phyloP scores from a whole-genome alignment of 2,329 filamentous ascomycete genomes.

The Nemania bipapillata region DNA sequence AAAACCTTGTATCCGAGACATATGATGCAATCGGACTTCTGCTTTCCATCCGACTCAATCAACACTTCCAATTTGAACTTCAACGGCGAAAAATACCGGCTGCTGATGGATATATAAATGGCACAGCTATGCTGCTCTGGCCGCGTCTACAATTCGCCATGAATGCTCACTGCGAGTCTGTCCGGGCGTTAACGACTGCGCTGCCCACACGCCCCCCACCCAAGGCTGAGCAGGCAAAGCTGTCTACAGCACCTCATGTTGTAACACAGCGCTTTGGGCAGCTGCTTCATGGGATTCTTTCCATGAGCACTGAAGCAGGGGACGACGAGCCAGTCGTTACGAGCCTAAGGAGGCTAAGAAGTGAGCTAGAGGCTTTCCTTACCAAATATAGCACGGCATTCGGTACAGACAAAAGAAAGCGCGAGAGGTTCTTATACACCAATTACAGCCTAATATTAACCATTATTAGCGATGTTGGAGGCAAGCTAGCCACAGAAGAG shows the following conservation, averaged over 20 bases:
- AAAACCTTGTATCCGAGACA: slow-evolving; percentile 77
- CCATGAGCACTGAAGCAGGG: slow-evolving; percentile 86
- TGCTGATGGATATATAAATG: slow-evolving; percentile 91
- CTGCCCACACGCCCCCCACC: slow-evolving; percentile 61
- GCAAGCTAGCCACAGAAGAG: slow-evolving; percentile 79
- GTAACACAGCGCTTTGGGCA: slow-evolving; percentile 96
- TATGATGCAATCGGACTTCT: slow-evolving; percentile 88
- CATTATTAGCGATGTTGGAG: slow-evolving; percentile 82
- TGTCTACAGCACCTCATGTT: slow-evolving; percentile 86
- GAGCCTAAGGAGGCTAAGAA: slow-evolving; percentile 78
- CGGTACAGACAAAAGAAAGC: slow-evolving; percentile 78
- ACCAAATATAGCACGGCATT: slow-evolving; percentile 79
- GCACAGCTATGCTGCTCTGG: slow-evolving; percentile 95
- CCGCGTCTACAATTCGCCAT: slow-evolving; percentile 93
- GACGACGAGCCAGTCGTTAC: slow-evolving; percentile 92
- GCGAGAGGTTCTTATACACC: slow-evolving; percentile 89
- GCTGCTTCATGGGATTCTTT: slow-evolving; percentile 84
- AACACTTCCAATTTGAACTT: slow-evolving; percentile 92
- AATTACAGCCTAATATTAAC: slow-evolving; percentile 96
- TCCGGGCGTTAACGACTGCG: slow-evolving; percentile 70
- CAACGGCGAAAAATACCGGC: slow-evolving; percentile 91
- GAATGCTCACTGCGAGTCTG: slow-evolving; percentile 89
- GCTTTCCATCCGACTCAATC: slow-evolving; percentile 91
- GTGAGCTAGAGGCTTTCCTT: slow-evolving; percentile 85
- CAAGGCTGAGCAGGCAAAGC: slow-evolving; percentile 65